Conservation (phyloP, 495 filamentous ascomycete species). For the Pseudevernia furfuracea region DNA sequence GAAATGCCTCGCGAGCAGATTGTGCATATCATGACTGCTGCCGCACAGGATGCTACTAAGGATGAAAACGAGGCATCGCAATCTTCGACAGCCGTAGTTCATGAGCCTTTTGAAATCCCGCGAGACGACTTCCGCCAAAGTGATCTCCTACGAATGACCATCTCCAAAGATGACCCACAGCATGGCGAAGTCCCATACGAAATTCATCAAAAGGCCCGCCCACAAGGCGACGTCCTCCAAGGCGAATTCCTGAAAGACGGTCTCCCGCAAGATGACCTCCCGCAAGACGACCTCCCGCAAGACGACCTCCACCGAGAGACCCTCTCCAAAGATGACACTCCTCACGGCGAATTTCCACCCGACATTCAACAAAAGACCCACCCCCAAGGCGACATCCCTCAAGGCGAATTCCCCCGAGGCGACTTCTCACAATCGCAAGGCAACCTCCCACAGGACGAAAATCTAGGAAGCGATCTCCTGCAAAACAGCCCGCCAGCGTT, state of each 20-base stretch:
- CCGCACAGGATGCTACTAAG: neutral
- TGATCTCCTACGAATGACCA: neutral
- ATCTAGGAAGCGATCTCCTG: neutral
- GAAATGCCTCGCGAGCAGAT: slow-evolving; percentile 14
- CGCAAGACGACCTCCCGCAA: neutral
- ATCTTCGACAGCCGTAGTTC: slow-evolving; percentile 4
- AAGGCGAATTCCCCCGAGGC: neutral
- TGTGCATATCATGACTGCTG: slow-evolving; percentile 6
- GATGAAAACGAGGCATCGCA: slow-evolving; percentile 12
- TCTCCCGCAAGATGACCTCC: neutral
- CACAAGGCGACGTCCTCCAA: neutral
- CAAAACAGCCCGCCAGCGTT: neutral
- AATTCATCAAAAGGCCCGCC: slow-evolving; percentile 12
- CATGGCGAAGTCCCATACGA: slow-evolving; percentile 2
- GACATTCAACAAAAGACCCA: too few relatives aligned
- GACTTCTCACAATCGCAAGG: neutral
- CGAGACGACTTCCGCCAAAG: neutral
- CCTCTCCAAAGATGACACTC: neutral
- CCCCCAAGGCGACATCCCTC: too few relatives aligned
- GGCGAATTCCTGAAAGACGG: neutral
- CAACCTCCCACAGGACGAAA: neutral
- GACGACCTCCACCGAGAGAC: neutral
- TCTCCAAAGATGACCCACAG: neutral
- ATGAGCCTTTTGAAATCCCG: neutral
- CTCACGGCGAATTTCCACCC: too few relatives aligned